phyloP scores from a whole-genome alignment of 371 early-diverging fungal genomes.

The Scutellospora calospora region DNA sequence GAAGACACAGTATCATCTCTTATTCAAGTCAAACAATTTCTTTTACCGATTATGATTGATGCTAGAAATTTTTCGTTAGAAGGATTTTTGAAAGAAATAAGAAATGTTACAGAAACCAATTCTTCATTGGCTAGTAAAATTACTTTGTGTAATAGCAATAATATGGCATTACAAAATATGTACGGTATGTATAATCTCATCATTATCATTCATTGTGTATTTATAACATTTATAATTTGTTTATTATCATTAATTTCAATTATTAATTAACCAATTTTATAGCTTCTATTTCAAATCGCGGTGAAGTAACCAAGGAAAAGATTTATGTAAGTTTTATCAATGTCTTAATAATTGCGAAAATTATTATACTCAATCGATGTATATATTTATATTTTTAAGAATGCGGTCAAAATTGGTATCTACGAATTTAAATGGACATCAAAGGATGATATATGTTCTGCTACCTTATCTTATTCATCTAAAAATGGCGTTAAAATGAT shows the following conservation, averaged over 20 bases:
- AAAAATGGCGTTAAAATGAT: background rate
- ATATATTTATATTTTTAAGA: background rate
- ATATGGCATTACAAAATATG: slow-evolving; percentile 43
- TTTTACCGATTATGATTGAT: slow-evolving; percentile 29
- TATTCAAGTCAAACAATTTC: slow-evolving; percentile 41
- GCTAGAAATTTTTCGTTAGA: background rate
- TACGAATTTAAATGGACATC: slow-evolving; percentile 23
- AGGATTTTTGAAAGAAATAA: slow-evolving; percentile 14
- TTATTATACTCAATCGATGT: too few relatives aligned
- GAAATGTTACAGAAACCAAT: slow-evolving; percentile 9
- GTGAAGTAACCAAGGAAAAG: slow-evolving; percentile 45
- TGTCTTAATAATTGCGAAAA: too few relatives aligned
- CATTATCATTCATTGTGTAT: too few relatives aligned
- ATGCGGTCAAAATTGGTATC: slow-evolving; percentile 41
- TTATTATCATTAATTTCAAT: too few relatives aligned
- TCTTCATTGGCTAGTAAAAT: slow-evolving; percentile 30
- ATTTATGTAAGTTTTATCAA: slow-evolving; percentile 14
- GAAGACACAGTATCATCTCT: slow-evolving; percentile 43
- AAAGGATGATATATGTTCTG: slow-evolving; percentile 31
- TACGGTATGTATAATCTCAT: slow-evolving; percentile 7
- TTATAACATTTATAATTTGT: too few relatives aligned
- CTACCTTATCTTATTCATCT: slow-evolving; percentile 24
- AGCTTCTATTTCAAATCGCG: slow-evolving; percentile 35
- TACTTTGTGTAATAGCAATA: slow-evolving; percentile 41
- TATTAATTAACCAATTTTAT: background rate